Percentiles rank a stretch among this genome's conserved stretches.
Evolutionary conservation across 2,329 filamentous ascomycete genomes (phyloP).

Genomic region (Pseudocercospora vitis): DNA sequence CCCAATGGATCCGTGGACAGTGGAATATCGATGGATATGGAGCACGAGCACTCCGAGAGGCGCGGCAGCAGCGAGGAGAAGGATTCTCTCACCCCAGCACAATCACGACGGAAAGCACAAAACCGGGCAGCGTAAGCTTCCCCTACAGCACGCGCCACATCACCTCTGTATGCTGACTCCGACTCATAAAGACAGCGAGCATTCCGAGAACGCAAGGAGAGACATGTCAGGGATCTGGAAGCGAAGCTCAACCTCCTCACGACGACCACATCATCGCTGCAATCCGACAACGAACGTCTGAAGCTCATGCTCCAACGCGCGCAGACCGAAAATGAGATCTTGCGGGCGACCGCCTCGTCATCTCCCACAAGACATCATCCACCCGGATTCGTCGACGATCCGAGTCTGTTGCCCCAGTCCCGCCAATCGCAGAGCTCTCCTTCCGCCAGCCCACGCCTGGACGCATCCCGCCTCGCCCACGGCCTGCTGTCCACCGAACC

Average conservation of each 20-base stretch:
- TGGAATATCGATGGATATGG: conserved; percentile 43
- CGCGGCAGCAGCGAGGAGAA: conserved; percentile 51
- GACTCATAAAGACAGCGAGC: conserved; percentile 72
- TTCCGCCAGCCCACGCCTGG: conserved; percentile 8
- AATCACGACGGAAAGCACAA: conserved; percentile 65
- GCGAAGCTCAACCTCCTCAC: conserved; percentile 77
- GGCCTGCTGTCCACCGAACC: conserved; percentile 26
- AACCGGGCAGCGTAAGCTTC: conserved; percentile 68
- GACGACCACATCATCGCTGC: conserved; percentile 67
- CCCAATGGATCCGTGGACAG: conserved; percentile 45
- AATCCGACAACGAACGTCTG: conserved; percentile 81
- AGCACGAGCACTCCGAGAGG: conserved; percentile 32
- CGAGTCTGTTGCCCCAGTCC: conserved; percentile 27
- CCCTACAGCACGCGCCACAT: background rate
- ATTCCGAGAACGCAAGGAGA: conserved; percentile 93
- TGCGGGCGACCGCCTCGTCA: conserved; percentile 70
- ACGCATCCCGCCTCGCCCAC: conserved; percentile 22
- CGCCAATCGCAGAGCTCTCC: conserved; percentile 20
- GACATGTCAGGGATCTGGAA: conserved; percentile 90
- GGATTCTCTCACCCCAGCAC: conserved; percentile 48
- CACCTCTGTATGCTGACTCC: conserved; percentile 9
- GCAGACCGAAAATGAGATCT: conserved; percentile 87
- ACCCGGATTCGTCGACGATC: conserved; percentile 41
- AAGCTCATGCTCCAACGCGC: conserved; percentile 81
- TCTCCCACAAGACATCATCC: conserved; percentile 47